Conservation (phyloP, 805 yeast genomes). For the Isabelozyma gotoi region DNA sequence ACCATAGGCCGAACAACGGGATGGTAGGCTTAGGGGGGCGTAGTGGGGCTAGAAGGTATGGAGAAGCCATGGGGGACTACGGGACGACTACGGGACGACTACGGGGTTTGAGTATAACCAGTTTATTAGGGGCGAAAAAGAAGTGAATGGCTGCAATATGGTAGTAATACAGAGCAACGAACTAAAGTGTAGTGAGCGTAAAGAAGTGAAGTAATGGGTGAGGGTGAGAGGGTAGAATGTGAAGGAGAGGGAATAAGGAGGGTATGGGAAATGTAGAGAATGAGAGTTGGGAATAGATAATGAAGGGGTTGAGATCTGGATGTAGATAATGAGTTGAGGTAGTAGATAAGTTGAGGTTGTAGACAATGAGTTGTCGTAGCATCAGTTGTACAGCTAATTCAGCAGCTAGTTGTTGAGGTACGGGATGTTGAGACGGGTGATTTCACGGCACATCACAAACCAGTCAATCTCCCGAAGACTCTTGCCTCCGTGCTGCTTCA, state of each 20-base stretch:
- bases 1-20: too few species aligned
- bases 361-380: not conserved
- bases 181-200: too few species aligned
- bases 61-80: too few species aligned
- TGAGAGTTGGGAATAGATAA: not conserved
- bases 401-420: slow-evolving; percentile 45
- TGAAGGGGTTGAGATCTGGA: not conserved
- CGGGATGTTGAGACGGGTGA: slow-evolving; percentile 71
- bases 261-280: not conserved
- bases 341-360: not conserved
- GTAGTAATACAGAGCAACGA: not conserved
- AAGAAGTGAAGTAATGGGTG: too few species aligned
- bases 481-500: slow-evolving; percentile 4
- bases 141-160: not conserved
- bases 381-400: too few species aligned
- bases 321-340: not conserved
- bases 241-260: not conserved
- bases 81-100: too few species aligned
- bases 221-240: not conserved
- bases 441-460: slow-evolving; percentile 83
- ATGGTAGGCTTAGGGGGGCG: too few species aligned
- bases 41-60: too few species aligned
- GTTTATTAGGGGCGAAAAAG: too few species aligned
- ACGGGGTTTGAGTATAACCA: too few species aligned
- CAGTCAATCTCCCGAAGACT: slow-evolving; percentile 73